Evolutionary conservation across 768 basidiomycete genomes (phyloP), one percentile per base, ranked within the genome.

Genomic region (Auricularia auricula-judae): DNA sequence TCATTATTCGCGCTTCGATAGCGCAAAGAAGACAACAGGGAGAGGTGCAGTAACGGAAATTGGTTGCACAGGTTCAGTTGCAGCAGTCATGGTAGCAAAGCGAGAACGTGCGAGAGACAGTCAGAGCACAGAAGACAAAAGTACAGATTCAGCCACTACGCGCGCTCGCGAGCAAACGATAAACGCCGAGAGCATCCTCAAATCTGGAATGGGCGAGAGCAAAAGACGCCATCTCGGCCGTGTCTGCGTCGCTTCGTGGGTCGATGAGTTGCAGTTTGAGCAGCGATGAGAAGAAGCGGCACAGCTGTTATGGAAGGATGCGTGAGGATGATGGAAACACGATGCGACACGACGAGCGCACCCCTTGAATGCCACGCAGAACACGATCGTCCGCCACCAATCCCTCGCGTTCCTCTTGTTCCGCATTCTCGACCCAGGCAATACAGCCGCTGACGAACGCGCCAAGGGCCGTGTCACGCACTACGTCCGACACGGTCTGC

Each of bases 181-280:
- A 92, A 56, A 91, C 79, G 65, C 79, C 72, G 67, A 86, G 89
- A 18, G 89, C 89, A 68, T 91, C 89, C 71, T 89, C 88, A 65
- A 90, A 85, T 2, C 86, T 81, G 11, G 90, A 81, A 69, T 89
- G 80, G 44, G 83, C 82, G 60, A 92, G 78, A 54, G 84, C 84
- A 69, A 92, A 92, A 71, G 89, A 86, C 4, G 81, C 80, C 81
- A 92, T 90, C 75, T 90, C 90, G 4, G 86, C 81, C 0, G 85
- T 82, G 70, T 92, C 88, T 7, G 80, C 80, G 64, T 89, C 88
- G n/a, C 78, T 78, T 5, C 75, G 71, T 2, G 83, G 79, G 69
- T 89, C 87, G 64, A 89, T 80, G 70, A 91, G 81, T 61, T 74
- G 74, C 7, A 83, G 77, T 71, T 86, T 87, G 76, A 90, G 81